Conservation (phyloP, 257 asterid genomes). For the Handroanthus guayacan region DNA sequence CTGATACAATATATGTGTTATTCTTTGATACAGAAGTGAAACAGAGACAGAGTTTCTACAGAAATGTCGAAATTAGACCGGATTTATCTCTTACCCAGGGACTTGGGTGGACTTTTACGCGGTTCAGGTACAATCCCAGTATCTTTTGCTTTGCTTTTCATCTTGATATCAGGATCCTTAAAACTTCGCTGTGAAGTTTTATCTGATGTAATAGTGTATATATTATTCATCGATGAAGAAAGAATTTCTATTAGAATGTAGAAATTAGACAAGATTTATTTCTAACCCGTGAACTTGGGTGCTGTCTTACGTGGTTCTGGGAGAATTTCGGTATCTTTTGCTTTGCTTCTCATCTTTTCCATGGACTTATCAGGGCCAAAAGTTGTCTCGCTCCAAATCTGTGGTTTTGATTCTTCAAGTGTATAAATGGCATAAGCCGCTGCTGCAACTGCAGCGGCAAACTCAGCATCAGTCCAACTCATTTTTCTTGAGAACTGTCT, state of each 20-base stretch:
- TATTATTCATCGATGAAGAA: background rate
- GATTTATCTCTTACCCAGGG: slow-evolving; percentile 44
- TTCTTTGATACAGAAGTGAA: background rate
- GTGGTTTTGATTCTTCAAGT: slow-evolving; percentile 45
- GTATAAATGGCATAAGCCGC: slow-evolving; percentile 67
- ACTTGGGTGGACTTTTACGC: slow-evolving; percentile 29
- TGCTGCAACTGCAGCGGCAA: slow-evolving; percentile 68
- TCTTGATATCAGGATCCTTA: slow-evolving; percentile 34
- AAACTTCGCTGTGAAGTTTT: slow-evolving; percentile 40
- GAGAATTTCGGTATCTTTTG: slow-evolving; percentile 23
- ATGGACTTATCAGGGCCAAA: slow-evolving; percentile 31
- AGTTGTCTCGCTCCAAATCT: slow-evolving; percentile 23
- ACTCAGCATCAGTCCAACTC: slow-evolving; percentile 45
- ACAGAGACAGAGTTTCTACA: background rate
- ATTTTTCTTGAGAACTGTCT: slow-evolving; percentile 56
- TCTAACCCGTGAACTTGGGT: slow-evolving; percentile 46
- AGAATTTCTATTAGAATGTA: too few species aligned
- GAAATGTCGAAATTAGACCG: background rate
- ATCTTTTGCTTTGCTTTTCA: background rate
- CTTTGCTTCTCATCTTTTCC: slow-evolving; percentile 37
- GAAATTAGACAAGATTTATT: too few species aligned
- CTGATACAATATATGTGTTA: slow-evolving; percentile 31
- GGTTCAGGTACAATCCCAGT: slow-evolving; percentile 31
- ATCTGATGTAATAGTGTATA: slow-evolving; percentile 35
- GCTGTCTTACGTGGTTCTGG: background rate